phyloP scores from a whole-genome alignment of 495 filamentous ascomycete genomes.

The Aspergillus egyptiacus region DNA sequence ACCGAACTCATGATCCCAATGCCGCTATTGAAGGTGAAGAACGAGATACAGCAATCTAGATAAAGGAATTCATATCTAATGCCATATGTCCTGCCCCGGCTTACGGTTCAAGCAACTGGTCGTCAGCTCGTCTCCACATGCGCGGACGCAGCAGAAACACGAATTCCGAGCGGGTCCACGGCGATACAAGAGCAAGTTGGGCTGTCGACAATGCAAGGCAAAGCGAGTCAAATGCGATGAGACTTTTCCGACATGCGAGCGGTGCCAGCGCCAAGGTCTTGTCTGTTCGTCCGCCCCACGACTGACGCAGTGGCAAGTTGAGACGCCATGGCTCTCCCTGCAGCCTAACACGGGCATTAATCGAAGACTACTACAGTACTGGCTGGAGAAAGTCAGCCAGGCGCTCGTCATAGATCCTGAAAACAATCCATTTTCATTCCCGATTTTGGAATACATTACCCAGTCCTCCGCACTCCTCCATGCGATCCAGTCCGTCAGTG shows the following conservation, averaged over 20 bases:
- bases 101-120: conserved; percentile 12
- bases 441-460: conserved; percentile 8
- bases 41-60: too few species aligned
- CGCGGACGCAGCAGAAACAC: conserved; percentile 14
- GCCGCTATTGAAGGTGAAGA: too few species aligned
- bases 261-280: conserved; percentile 33
- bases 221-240: conserved; percentile 60
- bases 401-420: conserved; percentile 10
- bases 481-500: conserved; percentile 16
- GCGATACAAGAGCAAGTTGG: conserved; percentile 14
- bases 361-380: conserved; percentile 13
- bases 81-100: conserved; percentile 9
- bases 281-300: conserved; percentile 12
- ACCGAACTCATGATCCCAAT: too few species aligned
- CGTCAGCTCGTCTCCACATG: conserved; percentile 6
- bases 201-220: conserved; percentile 17
- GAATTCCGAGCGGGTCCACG: conserved; percentile 5
- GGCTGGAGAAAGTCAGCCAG: conserved; percentile 16
- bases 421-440: conserved; percentile 15
- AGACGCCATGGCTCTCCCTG: conserved; percentile 15
- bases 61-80: too few species aligned
- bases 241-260: conserved; percentile 48
- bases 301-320: conserved; percentile 13
- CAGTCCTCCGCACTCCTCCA: conserved; percentile 15
- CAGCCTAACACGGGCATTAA: conserved; percentile 6